Evolutionary conservation across 2,329 filamentous ascomycete genomes (phyloP), one percentile per base, ranked within the genome.

Genomic region (Aphanoascus verrucosus): DNA sequence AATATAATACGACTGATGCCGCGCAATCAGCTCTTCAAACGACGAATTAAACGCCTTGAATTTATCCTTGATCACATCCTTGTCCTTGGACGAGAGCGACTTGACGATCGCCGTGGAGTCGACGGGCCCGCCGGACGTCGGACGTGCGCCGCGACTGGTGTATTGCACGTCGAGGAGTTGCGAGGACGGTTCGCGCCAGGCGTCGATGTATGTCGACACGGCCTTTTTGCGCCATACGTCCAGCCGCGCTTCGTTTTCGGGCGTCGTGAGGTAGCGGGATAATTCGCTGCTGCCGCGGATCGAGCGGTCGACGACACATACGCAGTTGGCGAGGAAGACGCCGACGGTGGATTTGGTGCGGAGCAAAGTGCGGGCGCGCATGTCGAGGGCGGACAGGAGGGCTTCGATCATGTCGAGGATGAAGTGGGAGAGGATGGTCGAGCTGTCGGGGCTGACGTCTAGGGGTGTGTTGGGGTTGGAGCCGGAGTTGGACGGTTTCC

Each of bases 41-140:
- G 80, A 82, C 7, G 79, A 75, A 67, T 98, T 98, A 75, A 98
- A 98, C 41, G 82, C 81, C 62, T 86, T 83, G 69, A 96, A 98
- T 70, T 97, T 97, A 69, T 88, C 83, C 71, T 98, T 98, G 71
- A 97, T 94, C 55, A 83, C 84, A 66, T 98, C 93, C 69, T 91
- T 94, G 65, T 98, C 93, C 68, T 95, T 96, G 63, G 84, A 88
- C 44, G 80, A 83, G 2, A 97, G 75, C 0, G 80, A 80, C 69
- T 94, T 95, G 56, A 97, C 77, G 55, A 96, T 86, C 0, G 85
- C 85, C 14, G 83, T 82, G 1, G 87, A 93, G 68, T 96, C 90
- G 45, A 83, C 75, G 19, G 61, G 72, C 54, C 67, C 68, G 7
- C 84, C 81, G 1, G 86, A 90, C 0, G 82, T 78, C 12, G 89